These are phyloP conservation scores for Bidens hawaiensis DNA, from an alignment of 140 eudicot genomes.

Conservation along the genomic window DNA sequence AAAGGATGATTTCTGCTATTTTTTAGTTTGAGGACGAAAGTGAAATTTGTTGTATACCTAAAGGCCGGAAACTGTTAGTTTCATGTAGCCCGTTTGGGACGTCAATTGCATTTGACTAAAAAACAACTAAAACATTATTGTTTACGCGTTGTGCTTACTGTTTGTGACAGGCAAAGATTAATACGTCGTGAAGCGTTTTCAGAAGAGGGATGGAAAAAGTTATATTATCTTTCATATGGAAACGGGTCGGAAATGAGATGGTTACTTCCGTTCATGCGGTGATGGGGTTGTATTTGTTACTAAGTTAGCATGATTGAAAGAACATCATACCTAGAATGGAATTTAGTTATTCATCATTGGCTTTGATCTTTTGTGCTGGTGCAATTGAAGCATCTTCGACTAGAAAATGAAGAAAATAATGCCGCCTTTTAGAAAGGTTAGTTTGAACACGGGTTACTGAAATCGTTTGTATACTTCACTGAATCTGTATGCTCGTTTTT, in stretches of 20 bases:
- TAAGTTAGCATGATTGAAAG: conserved; percentile 7
- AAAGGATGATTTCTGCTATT: no score
- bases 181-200: conserved; percentile 68
- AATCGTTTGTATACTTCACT: not conserved
- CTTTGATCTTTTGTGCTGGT: conserved; percentile 22
- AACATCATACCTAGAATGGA: conserved; percentile 11
- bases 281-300: conserved; percentile 9
- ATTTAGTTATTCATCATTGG: not conserved
- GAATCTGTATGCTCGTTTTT: not conserved
- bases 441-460: conserved; percentile 11
- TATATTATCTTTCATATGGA: conserved; percentile 72
- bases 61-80: no score
- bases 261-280: conserved; percentile 79
- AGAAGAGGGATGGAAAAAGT: conserved; percentile 86
- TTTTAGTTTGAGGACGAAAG: no score
- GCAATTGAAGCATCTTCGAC: conserved; percentile 13
- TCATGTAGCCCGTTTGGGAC: not conserved
- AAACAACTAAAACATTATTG: not conserved
- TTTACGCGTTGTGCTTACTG: not conserved
- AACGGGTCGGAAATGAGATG: conserved; percentile 92
- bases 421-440: conserved; percentile 14
- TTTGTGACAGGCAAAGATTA: conserved; percentile 71
- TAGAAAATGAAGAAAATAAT: conserved; percentile 24
- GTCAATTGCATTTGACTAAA: not conserved
- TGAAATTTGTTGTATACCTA: no score